Evolutionary conservation across 176 grass and related monocot genomes (phyloP), one percentile per base, ranked within the genome.

Genomic region (Eremochloa ophiuroides): DNA sequence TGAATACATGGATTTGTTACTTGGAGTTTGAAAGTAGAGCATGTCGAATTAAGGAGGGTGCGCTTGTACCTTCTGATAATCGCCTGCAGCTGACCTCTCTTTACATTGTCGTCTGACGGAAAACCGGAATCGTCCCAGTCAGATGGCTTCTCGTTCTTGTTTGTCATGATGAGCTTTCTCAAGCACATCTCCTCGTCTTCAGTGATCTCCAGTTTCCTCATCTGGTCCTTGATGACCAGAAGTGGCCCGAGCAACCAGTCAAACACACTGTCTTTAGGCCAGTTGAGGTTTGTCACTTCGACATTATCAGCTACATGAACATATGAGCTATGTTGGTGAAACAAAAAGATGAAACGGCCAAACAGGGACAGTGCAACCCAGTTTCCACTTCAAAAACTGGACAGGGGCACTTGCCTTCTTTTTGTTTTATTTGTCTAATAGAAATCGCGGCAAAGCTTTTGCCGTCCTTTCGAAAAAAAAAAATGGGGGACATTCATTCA

Each of bases 171-270:
- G 55, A 94, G 81, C 77, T 89, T 91, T 75, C 78, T 85, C 82
- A 98, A 69, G 73, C 88, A 91, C 43, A 61, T 43, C 30, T 91
- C 92, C 79, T 94, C 95, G 7, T 93, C 82, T 76, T 91, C 95
- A 15, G 69, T 87, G 50, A 98, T 39, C 16, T 94, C 86, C 29
- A 94, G 35, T 37, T 73, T 89, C 82, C 55, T 92, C 42, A 93
- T 83, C 80, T 91, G 92, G 30, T 98, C 90, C 76, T 93, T 98
- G 33, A 98, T 92, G 35, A 94, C 75, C 75, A 98, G 83, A 41
- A 93, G 87, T 4, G 95, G 92, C 16, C 90, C 92, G 0, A 98
- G 76, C 61, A 98, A 78, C 95, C 92, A 98, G 88, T 94, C 88
- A 3, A 93, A 59, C 34, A 98, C 92, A 71, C 23, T 91, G 73